phyloP scores from a whole-genome alignment of 2,329 filamentous ascomycete genomes.

The Clonostachys rosea region DNA sequence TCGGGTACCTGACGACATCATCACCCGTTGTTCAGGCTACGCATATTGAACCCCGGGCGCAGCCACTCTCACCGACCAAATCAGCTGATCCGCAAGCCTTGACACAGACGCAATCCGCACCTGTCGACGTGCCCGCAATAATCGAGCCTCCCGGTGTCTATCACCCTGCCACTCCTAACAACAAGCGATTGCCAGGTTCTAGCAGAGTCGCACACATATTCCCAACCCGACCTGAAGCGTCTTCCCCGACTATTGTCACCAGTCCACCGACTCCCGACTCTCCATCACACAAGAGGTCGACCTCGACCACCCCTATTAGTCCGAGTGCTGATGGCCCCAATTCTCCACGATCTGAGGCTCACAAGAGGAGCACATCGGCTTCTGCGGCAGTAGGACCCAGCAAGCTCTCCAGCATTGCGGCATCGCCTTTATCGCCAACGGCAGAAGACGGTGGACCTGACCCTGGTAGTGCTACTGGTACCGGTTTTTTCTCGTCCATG shows the following conservation, averaged over 20 bases:
- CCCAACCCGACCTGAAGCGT: too few relatives aligned
- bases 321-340: conserved; percentile 49
- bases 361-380: conserved; percentile 21
- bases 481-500: conserved; percentile 89
- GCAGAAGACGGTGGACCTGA: conserved; percentile 53
- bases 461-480: conserved; percentile 32
- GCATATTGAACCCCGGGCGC: conserved; percentile 26
- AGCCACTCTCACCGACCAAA: conserved; percentile 4
- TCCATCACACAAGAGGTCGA: conserved; percentile 16
- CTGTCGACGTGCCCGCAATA: conserved; percentile 18
- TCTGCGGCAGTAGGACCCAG: conserved; percentile 57
- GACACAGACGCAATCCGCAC: not conserved
- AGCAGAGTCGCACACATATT: too few relatives aligned
- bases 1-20: conserved; percentile 64
- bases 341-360: conserved; percentile 67
- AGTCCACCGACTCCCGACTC: conserved; percentile 56
- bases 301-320: conserved; percentile 15
- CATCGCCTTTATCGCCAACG: conserved; percentile 70
- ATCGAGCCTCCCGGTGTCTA: conserved; percentile 3
- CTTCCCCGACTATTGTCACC: conserved; percentile 54
- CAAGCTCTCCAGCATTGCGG: conserved; percentile 77
- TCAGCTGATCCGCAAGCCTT: not conserved
- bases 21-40: conserved; percentile 61
- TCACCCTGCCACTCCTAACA: not conserved
- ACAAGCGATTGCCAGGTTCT: too few relatives aligned